Evolutionary conservation across 192 early-diverging fungal species (phyloP), one percentile per base, ranked within the genome.

Genomic region (Backusella sp.): DNA sequence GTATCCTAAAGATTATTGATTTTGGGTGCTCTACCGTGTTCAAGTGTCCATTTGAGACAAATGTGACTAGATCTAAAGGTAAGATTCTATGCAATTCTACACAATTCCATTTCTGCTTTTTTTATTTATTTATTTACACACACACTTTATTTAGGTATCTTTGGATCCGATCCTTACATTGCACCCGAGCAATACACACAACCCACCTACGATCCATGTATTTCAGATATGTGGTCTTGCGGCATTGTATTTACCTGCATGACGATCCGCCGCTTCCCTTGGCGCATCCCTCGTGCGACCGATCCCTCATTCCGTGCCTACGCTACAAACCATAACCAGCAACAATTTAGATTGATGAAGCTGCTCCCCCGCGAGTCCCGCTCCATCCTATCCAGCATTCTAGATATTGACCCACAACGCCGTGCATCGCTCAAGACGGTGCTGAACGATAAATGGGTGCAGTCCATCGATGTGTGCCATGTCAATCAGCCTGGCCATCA

Each of bases 151-250:
- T 28, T 84, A 77, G 97, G 97, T 86, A 73, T 94, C 19, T 92
- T 87, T 77, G 97, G 97, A 14, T 94, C 92, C 11, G 97, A 96
- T 49, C 97, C 97, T 6, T 97, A 97, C 83, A 98, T 98, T 85
- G 95, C 95, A 0, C 97, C 97, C 28, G 97, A 98, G 79, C 84
- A 88, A 26, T 91, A 93, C 72, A 78, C 77, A 19, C 85, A 86
- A 6, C 85, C 85, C 23, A 87, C 90, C 49, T 96, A 98, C 76
- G 94, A 96, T 76, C 90, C 92, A 6, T 89, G 94, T 72, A 77
- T 84, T 9, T 91, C 94, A 0, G 97, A 98, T 84, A 84, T 98
- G 19, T 98, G 97, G 97, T 91, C 92, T 3, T 73, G 91, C 35
- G 97, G 94, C 52, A 95, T 98, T 70, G 95, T 97, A 68, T 95